Percentiles rank a stretch among this genome's conserved stretches.
These are phyloP conservation scores for Omphalotus olearius DNA, from an alignment of 1,284 basidiomycete genomes.

Conservation along the genomic window DNA sequence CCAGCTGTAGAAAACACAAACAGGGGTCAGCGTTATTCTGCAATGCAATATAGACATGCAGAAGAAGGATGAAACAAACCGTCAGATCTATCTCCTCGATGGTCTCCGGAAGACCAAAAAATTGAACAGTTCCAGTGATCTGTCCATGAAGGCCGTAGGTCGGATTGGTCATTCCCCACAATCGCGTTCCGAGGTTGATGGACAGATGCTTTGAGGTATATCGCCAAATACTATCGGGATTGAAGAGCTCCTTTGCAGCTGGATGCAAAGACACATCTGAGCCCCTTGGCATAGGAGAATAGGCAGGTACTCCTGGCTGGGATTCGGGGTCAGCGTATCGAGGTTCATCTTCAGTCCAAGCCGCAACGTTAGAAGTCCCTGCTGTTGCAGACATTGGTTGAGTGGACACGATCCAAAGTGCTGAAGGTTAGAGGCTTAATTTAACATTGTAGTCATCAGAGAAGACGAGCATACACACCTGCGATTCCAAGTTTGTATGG, in stretches of 20 bases:
- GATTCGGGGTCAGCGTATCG: no score
- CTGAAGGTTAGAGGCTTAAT: no score
- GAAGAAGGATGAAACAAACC: conserved; percentile 20
- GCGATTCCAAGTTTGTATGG: no score
- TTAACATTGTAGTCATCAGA: no score
- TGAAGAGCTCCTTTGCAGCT: background rate
- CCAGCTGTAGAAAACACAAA: conserved; percentile 26
- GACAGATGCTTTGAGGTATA: conserved; percentile 35
- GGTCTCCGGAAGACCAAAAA: conserved; percentile 26
- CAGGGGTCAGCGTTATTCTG: background rate
- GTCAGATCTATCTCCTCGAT: conserved; percentile 33
- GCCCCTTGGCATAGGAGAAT: conserved; percentile 1
- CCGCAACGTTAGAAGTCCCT: no score
- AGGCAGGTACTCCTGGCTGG: background rate
- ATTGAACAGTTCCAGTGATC: conserved; percentile 35
- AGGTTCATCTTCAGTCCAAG: no score
- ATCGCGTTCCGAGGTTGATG: conserved; percentile 36
- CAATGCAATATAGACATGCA: background rate
- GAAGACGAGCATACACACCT: no score
- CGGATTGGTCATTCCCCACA: conserved; percentile 35
- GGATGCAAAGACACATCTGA: conserved; percentile 4
- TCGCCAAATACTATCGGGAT: conserved; percentile 26
- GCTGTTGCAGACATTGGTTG: no score
- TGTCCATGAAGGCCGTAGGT: conserved; percentile 37
- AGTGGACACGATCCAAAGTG: background rate